These are phyloP conservation scores for Ceratobasidium sp. DNA, from an alignment of 1,284 basidiomycete genomes.

Conservation along the genomic window DNA sequence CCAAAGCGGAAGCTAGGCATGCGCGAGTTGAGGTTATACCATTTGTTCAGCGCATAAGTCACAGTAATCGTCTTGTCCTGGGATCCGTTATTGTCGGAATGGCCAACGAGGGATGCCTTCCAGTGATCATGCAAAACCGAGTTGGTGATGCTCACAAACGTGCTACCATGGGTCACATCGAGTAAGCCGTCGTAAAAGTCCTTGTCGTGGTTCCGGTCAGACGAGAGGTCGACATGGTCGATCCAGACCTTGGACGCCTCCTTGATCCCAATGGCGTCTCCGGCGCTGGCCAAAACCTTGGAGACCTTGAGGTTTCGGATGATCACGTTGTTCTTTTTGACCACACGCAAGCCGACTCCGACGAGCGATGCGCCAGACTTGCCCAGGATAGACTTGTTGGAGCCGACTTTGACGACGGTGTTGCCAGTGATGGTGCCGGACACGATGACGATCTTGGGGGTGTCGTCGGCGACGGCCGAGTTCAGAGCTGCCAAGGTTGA, in stretches of 20 bases:
- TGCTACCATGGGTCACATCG: constrained; percentile 59
- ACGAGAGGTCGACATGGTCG: constrained; percentile 61
- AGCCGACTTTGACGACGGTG: constrained; percentile 61
- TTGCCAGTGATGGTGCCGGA: constrained; percentile 62
- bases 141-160: constrained; percentile 61
- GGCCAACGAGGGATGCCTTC: constrained; percentile 62
- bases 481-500: constrained; percentile 61
- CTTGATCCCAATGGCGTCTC: constrained; percentile 63
- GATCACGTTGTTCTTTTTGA: constrained; percentile 63
- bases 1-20: constrained; percentile 57
- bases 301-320: constrained; percentile 66
- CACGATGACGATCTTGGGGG: constrained; percentile 64
- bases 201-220: constrained; percentile 63
- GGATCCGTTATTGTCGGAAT: constrained; percentile 61
- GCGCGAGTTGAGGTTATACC: constrained; percentile 54
- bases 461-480: constrained; percentile 60
- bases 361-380: constrained; percentile 56
- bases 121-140: constrained; percentile 61
- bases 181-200: constrained; percentile 50
- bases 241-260: constrained; percentile 63
- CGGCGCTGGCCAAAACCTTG: constrained; percentile 63
- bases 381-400: constrained; percentile 62
- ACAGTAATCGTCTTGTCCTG: constrained; percentile 51
- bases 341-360: constrained; percentile 62
- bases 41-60: constrained; percentile 32